Evolutionary conservation across 768 basidiomycete genomes (phyloP), one percentile per base, ranked within the genome.

Genomic region (Lentinula lateritia): DNA sequence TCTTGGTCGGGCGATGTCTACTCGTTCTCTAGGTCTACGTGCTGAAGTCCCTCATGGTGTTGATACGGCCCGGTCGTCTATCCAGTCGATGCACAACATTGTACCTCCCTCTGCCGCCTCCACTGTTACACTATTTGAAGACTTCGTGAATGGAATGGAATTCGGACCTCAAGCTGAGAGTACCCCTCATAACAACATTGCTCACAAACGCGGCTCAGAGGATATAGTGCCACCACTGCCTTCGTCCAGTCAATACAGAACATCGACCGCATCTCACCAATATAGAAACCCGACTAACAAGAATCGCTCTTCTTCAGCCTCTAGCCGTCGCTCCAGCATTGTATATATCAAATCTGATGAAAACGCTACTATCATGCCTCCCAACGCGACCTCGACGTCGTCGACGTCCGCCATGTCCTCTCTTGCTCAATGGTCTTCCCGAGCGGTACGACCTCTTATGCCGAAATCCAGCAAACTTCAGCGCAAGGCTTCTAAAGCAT

Each of bases 281-380:
- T 60, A 52, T 46, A 67, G 50, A 58, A 63, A 54, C 38, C 42
- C 59, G 16, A 41, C 38, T 39, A 50, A 60, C 59, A 28, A 43
- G 18, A 41, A 60, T 20, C 48, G 59, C 16, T 63, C 64, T 50
- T 50, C 20, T 38, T 18, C 61, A 23, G 56, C 60, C 15, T 39
- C 55, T 7, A 61, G 54, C 55, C 78, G 79, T 66, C 83, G 82
- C 67, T 84, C 87, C 59, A 85, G 83, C 66, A 84, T 88, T 72
- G 74, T 81, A 62, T 87, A 88, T 73, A 83, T 86, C 67, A 84
- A 80, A 74, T 85, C 87, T 56, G 81, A 83, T 64, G 76, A 83
- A 68, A 67, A 75, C 63, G 52, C 52, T 28, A 50, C 62, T 46
- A 65, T 62, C 52, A 50, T 61, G 61, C 64, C 66, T 54, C 67